Percentiles rank a stretch among this genome's conserved stretches.
These are phyloP conservation scores for Phytophthora pluvialis DNA, from an alignment of 352 stramenopile genomes.

Conservation along the genomic window DNA sequence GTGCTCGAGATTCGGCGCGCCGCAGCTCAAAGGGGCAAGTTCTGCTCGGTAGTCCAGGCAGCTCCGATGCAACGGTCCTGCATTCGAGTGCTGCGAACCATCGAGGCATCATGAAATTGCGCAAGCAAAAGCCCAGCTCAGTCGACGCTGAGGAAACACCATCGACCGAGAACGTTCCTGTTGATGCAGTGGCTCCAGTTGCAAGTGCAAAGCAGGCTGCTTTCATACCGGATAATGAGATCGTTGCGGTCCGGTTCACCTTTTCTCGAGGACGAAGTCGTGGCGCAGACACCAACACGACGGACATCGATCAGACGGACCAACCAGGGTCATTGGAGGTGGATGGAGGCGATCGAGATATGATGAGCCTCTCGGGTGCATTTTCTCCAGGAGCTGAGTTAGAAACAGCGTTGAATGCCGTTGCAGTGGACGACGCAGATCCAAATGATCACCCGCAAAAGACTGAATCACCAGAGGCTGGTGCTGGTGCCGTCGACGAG, in stretches of 20 bases:
- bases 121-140: constrained; percentile 39
- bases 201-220: neutral
- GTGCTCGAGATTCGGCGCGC: constrained; percentile 2
- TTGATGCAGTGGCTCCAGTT: neutral
- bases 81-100: constrained; percentile 58
- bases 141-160: neutral
- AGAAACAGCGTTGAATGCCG: constrained; percentile 48
- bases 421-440: constrained; percentile 10
- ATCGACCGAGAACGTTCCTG: neutral
- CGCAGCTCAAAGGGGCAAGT: constrained; percentile 24
- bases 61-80: neutral
- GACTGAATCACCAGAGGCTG: neutral
- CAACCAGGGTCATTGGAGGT: constrained; percentile 20
- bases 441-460: neutral
- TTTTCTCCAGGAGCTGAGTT: constrained; percentile 67
- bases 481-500: neutral
- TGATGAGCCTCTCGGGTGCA: constrained; percentile 40
- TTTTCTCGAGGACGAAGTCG: constrained; percentile 48
- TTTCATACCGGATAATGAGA: constrained; percentile 41
- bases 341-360: constrained; percentile 19
- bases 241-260: constrained; percentile 65
- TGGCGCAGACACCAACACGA: neutral
- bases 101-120: constrained; percentile 61
- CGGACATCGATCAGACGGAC: neutral
- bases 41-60: constrained; percentile 2